Conservation (phyloP, 768 basidiomycete species). For the Guyanaporus albipodus region DNA sequence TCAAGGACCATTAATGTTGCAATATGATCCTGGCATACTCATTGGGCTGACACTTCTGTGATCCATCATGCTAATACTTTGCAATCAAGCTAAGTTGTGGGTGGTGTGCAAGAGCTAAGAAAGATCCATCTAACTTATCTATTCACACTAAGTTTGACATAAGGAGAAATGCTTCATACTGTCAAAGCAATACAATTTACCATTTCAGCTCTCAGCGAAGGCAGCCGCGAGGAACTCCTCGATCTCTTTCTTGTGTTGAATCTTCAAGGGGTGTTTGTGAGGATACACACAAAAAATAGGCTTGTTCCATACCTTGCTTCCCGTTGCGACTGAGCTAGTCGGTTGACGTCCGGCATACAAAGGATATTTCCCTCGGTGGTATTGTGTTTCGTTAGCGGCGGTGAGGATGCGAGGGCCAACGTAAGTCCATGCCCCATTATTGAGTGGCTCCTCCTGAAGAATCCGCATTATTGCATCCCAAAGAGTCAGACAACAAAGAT, state of each 20-base stretch:
- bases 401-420: constrained; percentile 91
- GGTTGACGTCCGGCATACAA: constrained; percentile 91
- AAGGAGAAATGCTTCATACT: background rate
- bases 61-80: too few relatives aligned
- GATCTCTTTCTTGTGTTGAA: constrained; percentile 88
- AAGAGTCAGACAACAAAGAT: background rate
- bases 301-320: constrained; percentile 63
- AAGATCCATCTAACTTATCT: too few relatives aligned
- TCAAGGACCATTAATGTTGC: too few relatives aligned
- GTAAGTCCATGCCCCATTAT: constrained; percentile 97
- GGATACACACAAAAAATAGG: background rate
- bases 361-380: constrained; percentile 90
- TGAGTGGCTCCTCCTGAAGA: constrained; percentile 88
- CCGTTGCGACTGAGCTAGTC: constrained; percentile 88
- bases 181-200: background rate
- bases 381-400: constrained; percentile 82
- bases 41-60: too few relatives aligned
- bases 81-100: too few relatives aligned
- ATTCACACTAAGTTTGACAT: constrained; percentile 2
- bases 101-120: too few relatives aligned
- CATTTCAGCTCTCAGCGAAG: constrained; percentile 37
- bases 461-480: constrained; percentile 1
- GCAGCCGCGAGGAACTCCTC: constrained; percentile 65
- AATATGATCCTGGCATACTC: too few relatives aligned
- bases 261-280: constrained; percentile 33